Evolutionary conservation across 2,329 filamentous ascomycete genomes (phyloP).

Genomic region (Colletotrichum navitas): DNA sequence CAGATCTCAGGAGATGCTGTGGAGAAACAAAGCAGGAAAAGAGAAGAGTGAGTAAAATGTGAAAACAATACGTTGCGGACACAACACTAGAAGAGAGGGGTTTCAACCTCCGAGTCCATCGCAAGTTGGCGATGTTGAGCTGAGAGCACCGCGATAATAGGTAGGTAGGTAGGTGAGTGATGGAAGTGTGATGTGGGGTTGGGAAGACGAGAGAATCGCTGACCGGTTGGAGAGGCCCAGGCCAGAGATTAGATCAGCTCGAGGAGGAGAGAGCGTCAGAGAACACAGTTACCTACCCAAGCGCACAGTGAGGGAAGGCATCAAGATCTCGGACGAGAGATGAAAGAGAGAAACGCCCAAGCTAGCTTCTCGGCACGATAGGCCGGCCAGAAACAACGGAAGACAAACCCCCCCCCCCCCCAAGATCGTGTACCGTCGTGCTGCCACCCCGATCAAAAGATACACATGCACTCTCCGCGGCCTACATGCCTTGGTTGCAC

Average conservation of each 20-base stretch:
- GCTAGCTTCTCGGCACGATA: background rate
- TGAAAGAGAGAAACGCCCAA: background rate
- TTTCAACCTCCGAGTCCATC: constrained; percentile 18
- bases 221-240: background rate
- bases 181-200: constrained; percentile 26
- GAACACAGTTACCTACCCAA: background rate
- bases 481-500: constrained; percentile 5
- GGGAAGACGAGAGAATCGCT: background rate
- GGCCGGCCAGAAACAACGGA: background rate
- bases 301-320: constrained; percentile 18
- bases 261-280: background rate
- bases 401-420: background rate
- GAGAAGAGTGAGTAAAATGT: background rate
- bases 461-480: background rate
- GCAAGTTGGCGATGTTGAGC: constrained; percentile 22
- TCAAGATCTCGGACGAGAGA: constrained; percentile 2
- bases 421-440: background rate
- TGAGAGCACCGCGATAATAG: background rate
- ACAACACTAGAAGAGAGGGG: background rate
- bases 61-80: background rate
- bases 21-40: constrained; percentile 6
- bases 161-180: constrained; percentile 13
- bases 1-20: constrained; percentile 31
- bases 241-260: constrained; percentile 21
- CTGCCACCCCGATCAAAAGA: background rate